Evolutionary conservation across 2,329 filamentous ascomycete species (phyloP), one percentile per base, ranked within the genome.

Genomic region (Saccharata proteae): DNA sequence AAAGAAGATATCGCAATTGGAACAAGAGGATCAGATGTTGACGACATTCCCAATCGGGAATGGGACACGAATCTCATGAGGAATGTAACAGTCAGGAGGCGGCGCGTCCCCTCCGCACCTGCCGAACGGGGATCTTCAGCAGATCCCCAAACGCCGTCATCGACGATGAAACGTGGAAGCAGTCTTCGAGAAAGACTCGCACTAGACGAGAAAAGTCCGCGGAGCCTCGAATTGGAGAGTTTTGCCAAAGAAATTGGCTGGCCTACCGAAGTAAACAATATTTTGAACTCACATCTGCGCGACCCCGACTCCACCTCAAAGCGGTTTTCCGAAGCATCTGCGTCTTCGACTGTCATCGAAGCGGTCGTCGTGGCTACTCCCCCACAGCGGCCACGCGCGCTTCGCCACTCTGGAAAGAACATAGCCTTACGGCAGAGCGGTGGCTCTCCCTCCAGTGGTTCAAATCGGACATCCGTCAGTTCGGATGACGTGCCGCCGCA

Each of bases 381-480:
- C 4, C 62, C 58, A 22, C 59, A 56, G 37, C 51, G 57, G 21
- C 56, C 49, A 31, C 55, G 52, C 23, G 62, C 58, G 1, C 48
- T 74, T 30, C 64, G 70, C 30, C 69, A 73, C 43, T 63, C 62
- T 5, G 64, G 61, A 26, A 71, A 65, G 47, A 66, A 66, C 37
- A 47, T 59, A 34, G 68, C 67, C 3, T 51, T 71, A 20, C 61
- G 64, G 13, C 61, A 59, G 30, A 60, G 58, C 27, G 33, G 41
- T 16, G 47, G 44, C 34, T 63, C 59, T 8, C 59, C 64, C 3
- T 43, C 55, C 3, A 48, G 59, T 5, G 48, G 44, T 20, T 65
- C 64, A 2, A 58, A 59, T 18, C 58, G 59, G 22, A 56, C 54
- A 12, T 69, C 67, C 2, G 40, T 58, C 7, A 48, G 48, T 10